Evolutionary conservation across 2,329 filamentous ascomycete species (phyloP).

Genomic region (Epichloe uncinata): DNA sequence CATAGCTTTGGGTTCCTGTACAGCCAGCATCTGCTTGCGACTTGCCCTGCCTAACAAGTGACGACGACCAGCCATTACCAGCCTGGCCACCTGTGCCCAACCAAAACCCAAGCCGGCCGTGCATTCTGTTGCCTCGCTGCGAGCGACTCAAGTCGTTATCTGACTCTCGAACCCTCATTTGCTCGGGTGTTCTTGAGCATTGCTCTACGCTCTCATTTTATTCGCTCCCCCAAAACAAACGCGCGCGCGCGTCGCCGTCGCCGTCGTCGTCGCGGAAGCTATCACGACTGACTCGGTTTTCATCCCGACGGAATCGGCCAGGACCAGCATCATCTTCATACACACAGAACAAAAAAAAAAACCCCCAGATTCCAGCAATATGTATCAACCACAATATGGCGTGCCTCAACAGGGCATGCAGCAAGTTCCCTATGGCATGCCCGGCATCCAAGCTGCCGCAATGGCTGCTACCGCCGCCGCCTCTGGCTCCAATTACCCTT

Average conservation of each 20-base stretch:
- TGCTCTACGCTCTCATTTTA: slow-evolving; percentile 6
- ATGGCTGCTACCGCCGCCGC: slow-evolving; percentile 88
- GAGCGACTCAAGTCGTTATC: slow-evolving; percentile 11
- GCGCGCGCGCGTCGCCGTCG: neutral
- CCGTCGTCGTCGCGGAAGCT: neutral
- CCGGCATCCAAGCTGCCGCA: slow-evolving; percentile 74
- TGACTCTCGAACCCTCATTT: slow-evolving; percentile 5
- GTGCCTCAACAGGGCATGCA: slow-evolving; percentile 64
- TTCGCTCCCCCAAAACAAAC: slow-evolving; percentile 7
- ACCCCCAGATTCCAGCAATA: slow-evolving; percentile 41
- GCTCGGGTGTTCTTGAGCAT: slow-evolving; percentile 5
- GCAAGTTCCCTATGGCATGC: slow-evolving; percentile 53
- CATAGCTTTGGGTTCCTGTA: slow-evolving; percentile 40
- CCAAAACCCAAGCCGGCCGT: slow-evolving; percentile 24
- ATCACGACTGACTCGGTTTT: neutral
- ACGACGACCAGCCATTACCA: slow-evolving; percentile 13
- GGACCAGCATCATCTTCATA: neutral
- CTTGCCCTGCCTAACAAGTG: slow-evolving; percentile 29
- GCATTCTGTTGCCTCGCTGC: slow-evolving; percentile 13
- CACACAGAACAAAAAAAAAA: slow-evolving; percentile 15
- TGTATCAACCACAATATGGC: slow-evolving; percentile 67
- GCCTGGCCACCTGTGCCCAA: slow-evolving; percentile 30
- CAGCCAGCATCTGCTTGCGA: slow-evolving; percentile 30
- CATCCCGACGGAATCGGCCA: neutral
- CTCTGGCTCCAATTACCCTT: slow-evolving; percentile 65